Percentiles rank a stretch among this genome's conserved stretches.
Evolutionary conservation across 1,284 basidiomycete genomes (phyloP).

Genomic region (Rhodotorula sp.): DNA sequence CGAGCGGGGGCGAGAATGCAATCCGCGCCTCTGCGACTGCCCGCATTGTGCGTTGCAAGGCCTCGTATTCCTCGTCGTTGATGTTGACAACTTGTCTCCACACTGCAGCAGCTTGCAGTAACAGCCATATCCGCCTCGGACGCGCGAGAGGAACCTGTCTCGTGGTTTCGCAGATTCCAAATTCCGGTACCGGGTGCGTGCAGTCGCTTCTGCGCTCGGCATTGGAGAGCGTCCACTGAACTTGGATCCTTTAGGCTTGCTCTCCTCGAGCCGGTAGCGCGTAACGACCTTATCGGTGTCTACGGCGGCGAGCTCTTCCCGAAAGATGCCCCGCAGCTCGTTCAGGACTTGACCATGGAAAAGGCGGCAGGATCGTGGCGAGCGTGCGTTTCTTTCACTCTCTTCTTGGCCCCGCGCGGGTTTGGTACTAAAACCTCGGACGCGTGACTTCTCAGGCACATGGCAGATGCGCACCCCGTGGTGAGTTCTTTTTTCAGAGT

Average conservation of each 20-base stretch:
- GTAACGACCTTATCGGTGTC: slow-evolving; percentile 7
- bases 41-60: background rate
- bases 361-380: background rate
- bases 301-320: slow-evolving; percentile 20
- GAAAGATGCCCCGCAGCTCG: background rate
- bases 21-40: slow-evolving; percentile 14
- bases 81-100: too few species aligned
- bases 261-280: background rate
- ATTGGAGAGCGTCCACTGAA: too few species aligned
- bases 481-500: background rate
- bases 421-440: background rate
- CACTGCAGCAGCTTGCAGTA: too few species aligned
- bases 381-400: background rate
- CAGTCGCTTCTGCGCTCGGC: accelerated
- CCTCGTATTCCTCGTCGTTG: background rate
- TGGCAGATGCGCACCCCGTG: background rate
- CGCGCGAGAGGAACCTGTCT: too few species aligned
- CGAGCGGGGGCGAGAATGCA: slow-evolving; percentile 5
- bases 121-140: too few species aligned
- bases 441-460: background rate
- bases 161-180: too few species aligned
- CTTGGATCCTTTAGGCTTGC: background rate
- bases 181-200: background rate
- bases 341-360: background rate
- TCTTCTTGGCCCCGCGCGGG: too few species aligned